Base-by-base conservation (phyloP, 2,329 filamentous ascomycete species). In the Aspergillus sojae region DNA sequence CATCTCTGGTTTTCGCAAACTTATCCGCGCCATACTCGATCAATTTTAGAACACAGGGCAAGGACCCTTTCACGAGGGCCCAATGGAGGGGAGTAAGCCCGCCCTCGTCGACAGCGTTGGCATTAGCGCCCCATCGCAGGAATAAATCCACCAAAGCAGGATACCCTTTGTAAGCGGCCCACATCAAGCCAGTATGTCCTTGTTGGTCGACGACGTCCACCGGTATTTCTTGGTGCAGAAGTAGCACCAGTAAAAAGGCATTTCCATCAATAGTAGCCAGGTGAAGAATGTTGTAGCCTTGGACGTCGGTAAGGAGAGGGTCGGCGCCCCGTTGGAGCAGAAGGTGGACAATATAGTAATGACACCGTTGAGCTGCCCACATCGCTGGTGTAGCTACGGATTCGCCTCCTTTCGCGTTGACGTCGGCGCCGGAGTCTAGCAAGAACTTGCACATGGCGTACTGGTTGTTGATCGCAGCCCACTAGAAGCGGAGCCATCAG, bases 391-490 rank as follows among this genome's bases (percentile, higher is more conserved):
- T 98, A 19, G 95, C 94, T 48, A 96, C 86, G 11, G 94, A 97
- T 75, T 98, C 94, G 78, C 95, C 95, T 78, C 96, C 95, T 79
- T 96, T 97, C 67, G 89, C 90, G 80, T 99, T 98, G 73, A 98
- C 91, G 75, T 96, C 91, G 74, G 94, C 95, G 74, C 93, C 93
- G 56, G 83, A 83, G 68, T 91, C 91, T 75, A 99, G 87, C 52
- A 99, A 88, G 79, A 96, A 97, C 78, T 95, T 94, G 86, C 94
- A 97, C 84, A 98, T 93, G 69, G 92, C 92, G 81, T 94, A 96
- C 77, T 97, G 95, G 75, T 98, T 98, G 82, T 99, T 99, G 78
- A 99, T 98, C 43, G 96, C 93, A 54, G 95, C 95, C 95, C 95
- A 99, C 93, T 99, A 76, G 59, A 70, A 62, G 57, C 62, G 56